Evolutionary conservation across 768 basidiomycete species (phyloP), one percentile per base, ranked within the genome.

Genomic region (Rhizopogon vesiculosus): DNA sequence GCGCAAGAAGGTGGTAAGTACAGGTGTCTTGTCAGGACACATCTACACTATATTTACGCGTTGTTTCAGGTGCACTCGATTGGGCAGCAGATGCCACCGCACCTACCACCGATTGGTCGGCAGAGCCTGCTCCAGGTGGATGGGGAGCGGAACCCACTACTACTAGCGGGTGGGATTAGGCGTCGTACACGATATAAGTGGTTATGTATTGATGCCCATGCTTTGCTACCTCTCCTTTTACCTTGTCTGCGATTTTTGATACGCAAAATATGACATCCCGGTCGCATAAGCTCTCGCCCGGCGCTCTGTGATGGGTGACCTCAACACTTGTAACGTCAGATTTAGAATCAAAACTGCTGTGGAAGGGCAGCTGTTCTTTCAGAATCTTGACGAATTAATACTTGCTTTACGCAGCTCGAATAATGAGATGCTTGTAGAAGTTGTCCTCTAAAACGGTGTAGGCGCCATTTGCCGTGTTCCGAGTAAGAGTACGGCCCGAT

Each of bases 101-200:
- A 56, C 72, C 75, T 48, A 70, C 79, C 29, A 76, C 81, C 49
- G 93, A 96, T 78, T 97, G 94, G 94, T 76, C 91, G 64, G 92
- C 93, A 57, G 93, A 94, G 69, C 85, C 92, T 44, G 67, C 80
- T 55, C 48, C 64, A 44, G 48, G 66, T 38, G 63, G 65, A 44
- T 78, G 77, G 77, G 76, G 69, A 41, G 66, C 60, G 15, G 71
- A 73, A 2, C 59, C 61, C 10, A 12, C 62, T 1, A 15, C 59
- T 38, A 18, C 65, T 42, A 66, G 64, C 28, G 72, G 60, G 19
- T 71, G 70, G 70, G 68, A 71, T 54, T 70, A 61, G 55, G 31
- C 38, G 40, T 51, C 16, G 7, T 49, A 35, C 10, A 48, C 18
- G 43, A 48, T 35, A 35, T 51, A 58, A 61, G 31, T 33, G 19